Conservation (phyloP, 768 basidiomycete genomes). For the Tylopilus cervinicoccineus region DNA sequence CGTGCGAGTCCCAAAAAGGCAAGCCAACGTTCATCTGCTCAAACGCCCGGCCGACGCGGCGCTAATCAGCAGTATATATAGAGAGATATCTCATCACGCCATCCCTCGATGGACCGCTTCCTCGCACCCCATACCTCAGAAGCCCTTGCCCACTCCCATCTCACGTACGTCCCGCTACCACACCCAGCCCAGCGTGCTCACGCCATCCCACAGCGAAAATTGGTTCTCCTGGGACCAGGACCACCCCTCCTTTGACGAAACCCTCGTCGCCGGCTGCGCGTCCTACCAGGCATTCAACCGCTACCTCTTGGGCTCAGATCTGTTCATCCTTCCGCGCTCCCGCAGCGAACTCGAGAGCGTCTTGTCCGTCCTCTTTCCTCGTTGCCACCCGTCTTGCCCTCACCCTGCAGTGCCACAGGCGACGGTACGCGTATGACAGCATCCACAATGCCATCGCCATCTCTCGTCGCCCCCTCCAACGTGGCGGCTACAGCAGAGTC, state of each 20-base stretch:
- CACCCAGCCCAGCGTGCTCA: constrained; percentile 12
- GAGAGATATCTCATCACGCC: constrained; percentile 6
- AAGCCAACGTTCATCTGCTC: constrained; percentile 1
- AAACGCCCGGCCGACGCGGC: constrained; percentile 9
- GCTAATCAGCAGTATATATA: constrained; percentile 6
- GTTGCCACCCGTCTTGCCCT: constrained; percentile 1
- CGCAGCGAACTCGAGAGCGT: constrained; percentile 66
- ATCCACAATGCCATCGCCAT: constrained; percentile 78
- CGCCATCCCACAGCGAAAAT: constrained; percentile 50
- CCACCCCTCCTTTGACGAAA: constrained; percentile 66
- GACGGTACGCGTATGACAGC: constrained; percentile 72
- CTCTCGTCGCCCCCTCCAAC: constrained; percentile 58
- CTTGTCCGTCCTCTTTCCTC: constrained; percentile 44
- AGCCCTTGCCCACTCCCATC: constrained; percentile 62
- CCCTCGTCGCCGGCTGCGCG: constrained; percentile 72
- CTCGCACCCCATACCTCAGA: constrained; percentile 72
- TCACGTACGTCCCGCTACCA: constrained; percentile 47
- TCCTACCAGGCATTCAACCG: constrained; percentile 77
- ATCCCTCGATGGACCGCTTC: constrained; percentile 59
- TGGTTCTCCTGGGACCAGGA: constrained; percentile 67
- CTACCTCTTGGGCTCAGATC: constrained; percentile 65
- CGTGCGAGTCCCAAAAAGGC: constrained; percentile 27
- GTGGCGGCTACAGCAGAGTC: constrained; percentile 52
- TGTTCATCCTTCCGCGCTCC: constrained; percentile 66
- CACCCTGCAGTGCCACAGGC: constrained; percentile 36